Base-by-base conservation (phyloP, 805 yeast genomes). In the Phaffomyces thermotolerans region DNA sequence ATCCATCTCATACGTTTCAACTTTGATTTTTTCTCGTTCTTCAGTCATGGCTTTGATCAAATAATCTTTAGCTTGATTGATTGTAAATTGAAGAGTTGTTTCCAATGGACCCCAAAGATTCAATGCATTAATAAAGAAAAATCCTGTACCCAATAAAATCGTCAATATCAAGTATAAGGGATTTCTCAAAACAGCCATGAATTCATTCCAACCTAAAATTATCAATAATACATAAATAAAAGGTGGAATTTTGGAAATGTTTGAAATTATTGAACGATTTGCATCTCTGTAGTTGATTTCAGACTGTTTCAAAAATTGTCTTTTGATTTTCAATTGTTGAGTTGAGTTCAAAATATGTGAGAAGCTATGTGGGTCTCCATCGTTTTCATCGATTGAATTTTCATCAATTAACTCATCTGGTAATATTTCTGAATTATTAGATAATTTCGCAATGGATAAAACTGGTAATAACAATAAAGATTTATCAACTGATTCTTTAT, bases 191-290 rank as follows among this genome's bases (percentile, higher is more conserved):
- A 93, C 77, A 9, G 93, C 83, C 84, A 89, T 76, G 52, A 93
- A 82, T 69, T 93, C 97, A 62, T 90, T 90, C 96, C 96, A 93
- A 9, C 99, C 99, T 20, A 93, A 68, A 4, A 85, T 79, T 3
- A 84, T 62, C 22, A 93, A 66, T 13, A 91, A 57, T 10, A 78
- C 65, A 65, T 87, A 89, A 45, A 93, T 78, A 69, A 83, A 93
- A 51, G 79, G 69, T 4, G 99, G 99, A 45, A 93, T 83, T 46
- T 82, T 80, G 1, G 95, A 78, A 12, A 79, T 75, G 39, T 83
- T 81, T 49, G 81, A 83, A 38, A 89, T 74, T 42, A 86, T 79
- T 3, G 96, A 84, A 51, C 97, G 77, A 62, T 86, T 90, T 17
- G 97, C 89, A 56, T 90, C 97, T 39, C 91, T 69, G 48, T 79